Percentiles rank a stretch among this genome's conserved stretches.
phyloP scores from a whole-genome alignment of 2,329 filamentous ascomycete genomes.

The Exophiala aquamarina region DNA sequence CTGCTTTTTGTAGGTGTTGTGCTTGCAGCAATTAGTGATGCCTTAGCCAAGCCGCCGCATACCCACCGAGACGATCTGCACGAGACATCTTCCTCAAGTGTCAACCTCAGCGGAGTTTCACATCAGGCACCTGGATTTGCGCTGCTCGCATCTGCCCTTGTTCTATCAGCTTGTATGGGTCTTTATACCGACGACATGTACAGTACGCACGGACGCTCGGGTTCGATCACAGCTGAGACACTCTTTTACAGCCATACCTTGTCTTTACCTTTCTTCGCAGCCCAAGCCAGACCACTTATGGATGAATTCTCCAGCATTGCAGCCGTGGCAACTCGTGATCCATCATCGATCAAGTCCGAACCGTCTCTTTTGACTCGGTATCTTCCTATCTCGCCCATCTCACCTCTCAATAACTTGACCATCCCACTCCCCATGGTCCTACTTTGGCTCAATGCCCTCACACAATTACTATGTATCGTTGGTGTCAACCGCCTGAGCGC shows the following conservation, averaged over 20 bases:
- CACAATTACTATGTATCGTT: constrained; percentile 91
- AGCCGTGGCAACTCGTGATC: constrained; percentile 45
- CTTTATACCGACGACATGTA: constrained; percentile 93
- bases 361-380: constrained; percentile 7
- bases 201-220: constrained; percentile 71
- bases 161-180: constrained; percentile 91
- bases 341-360: constrained; percentile 18
- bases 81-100: constrained; percentile 34
- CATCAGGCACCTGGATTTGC: constrained; percentile 61
- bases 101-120: constrained; percentile 1
- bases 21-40: constrained; percentile 85
- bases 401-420: constrained; percentile 4
- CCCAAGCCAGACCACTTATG: constrained; percentile 38
- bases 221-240: constrained; percentile 79
- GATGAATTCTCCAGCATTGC: constrained; percentile 15
- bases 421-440: constrained; percentile 33
- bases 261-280: constrained; percentile 46
- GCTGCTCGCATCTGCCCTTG: constrained; percentile 83
- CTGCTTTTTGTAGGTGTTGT: constrained; percentile 85
- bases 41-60: constrained; percentile 62
- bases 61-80: no score
- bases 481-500: constrained; percentile 94
- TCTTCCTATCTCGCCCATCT: constrained; percentile 29
- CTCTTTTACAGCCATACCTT: constrained; percentile 80
- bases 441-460: constrained; percentile 62